A percentile compares a stretch with the other conserved stretches of the same genome.
phyloP scores from a whole-genome alignment of 345 rosid genomes.

The Euphorbia tirucalli region DNA sequence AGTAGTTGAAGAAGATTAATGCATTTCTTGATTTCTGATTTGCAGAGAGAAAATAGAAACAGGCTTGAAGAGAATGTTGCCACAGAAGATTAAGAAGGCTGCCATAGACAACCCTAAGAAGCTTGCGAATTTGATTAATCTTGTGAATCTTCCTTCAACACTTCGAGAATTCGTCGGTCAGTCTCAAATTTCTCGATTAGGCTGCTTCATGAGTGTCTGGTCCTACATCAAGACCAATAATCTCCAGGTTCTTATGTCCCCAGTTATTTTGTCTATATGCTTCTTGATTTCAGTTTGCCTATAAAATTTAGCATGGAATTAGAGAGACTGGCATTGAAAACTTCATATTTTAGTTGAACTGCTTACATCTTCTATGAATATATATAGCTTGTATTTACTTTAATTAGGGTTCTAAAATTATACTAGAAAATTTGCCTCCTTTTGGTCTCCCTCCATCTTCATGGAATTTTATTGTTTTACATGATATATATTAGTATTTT shows the following conservation, averaged over 20 bases:
- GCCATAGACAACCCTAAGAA: conserved; percentile 75
- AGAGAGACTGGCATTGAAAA: not conserved
- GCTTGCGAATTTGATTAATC: conserved; percentile 79
- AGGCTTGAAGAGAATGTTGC: conserved; percentile 50
- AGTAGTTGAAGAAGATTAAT: not conserved
- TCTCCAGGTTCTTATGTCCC: conserved; percentile 56
- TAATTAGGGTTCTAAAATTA: not conserved
- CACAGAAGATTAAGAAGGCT: conserved; percentile 65
- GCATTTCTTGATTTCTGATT: not conserved
- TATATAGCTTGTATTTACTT: not conserved
- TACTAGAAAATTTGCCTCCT: not conserved
- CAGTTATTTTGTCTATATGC: not conserved
- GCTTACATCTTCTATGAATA: not conserved
- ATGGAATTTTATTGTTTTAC: not conserved
- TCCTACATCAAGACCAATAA: conserved; percentile 83
- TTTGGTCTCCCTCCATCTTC: not conserved
- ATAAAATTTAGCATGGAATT: not conserved
- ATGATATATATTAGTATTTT: not conserved
- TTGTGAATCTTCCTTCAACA: conserved; percentile 79
- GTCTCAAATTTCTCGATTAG: conserved; percentile 84
- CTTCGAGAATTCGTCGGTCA: conserved; percentile 85
- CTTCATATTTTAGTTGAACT: not conserved
- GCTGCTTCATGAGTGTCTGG: conserved; percentile 88
- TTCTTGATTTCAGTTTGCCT: not conserved
- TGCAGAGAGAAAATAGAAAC: conserved; percentile 8